Evolutionary conservation across 1,284 basidiomycete species (phyloP).

Genomic region (Xanthoconium separans): DNA sequence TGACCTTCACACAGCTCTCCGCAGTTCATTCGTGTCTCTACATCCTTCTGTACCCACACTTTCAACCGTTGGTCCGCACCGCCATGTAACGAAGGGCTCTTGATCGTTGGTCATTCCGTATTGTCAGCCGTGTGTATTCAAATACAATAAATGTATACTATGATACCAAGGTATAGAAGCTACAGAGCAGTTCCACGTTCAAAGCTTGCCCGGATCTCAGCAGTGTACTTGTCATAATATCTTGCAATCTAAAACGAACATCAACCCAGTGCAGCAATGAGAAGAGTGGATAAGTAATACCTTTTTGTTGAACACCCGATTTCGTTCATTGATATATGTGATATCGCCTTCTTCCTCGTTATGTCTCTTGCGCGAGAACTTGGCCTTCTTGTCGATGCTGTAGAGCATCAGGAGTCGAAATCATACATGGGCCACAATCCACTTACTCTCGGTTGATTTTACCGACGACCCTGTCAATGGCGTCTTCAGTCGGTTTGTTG

Average conservation of each 20-base stretch:
- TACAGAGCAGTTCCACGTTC: slow-evolving; percentile 91
- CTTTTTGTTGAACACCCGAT: slow-evolving; percentile 99
- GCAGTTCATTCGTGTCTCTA: not conserved
- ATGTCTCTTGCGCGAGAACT: slow-evolving; percentile 82
- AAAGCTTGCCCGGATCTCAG: slow-evolving; percentile 93
- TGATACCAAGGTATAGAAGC: slow-evolving; percentile 10
- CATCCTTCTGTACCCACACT: no score
- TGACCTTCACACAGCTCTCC: not conserved
- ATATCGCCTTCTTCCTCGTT: slow-evolving; percentile 95
- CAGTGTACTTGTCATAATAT: slow-evolving; percentile 97
- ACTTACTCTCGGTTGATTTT: slow-evolving; percentile 95
- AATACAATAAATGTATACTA: not conserved
- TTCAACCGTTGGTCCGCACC: no score
- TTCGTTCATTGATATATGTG: slow-evolving; percentile 99
- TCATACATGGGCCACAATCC: not conserved
- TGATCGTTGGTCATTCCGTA: no score
- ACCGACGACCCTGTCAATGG: slow-evolving; percentile 87
- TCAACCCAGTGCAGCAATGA: not conserved
- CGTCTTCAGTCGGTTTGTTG: slow-evolving; percentile 91
- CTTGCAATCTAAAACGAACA: slow-evolving; percentile 65
- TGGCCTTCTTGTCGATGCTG: slow-evolving; percentile 85
- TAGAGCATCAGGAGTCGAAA: slow-evolving; percentile 1
- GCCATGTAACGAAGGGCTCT: not conserved
- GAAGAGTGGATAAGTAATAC: slow-evolving; percentile 35
- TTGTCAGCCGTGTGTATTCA: no score